Base-by-base conservation (phyloP, 2,329 filamentous ascomycete species). In the Calonectria multiphialidica region DNA sequence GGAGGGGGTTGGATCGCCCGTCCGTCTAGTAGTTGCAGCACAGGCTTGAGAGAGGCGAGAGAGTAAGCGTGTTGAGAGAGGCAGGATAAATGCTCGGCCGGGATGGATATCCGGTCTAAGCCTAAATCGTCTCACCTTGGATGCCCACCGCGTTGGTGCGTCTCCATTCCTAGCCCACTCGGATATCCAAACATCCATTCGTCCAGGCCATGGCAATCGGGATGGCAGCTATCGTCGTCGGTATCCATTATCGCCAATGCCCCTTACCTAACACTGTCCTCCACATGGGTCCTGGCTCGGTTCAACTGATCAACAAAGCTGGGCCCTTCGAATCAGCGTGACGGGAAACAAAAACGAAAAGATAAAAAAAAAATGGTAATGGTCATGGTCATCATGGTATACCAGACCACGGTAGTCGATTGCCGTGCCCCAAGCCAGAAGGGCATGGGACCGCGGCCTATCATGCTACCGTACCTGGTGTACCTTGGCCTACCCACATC, bases 121-220 rank as follows among this genome's bases (percentile, higher is more conserved):
- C 75, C 77, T 70, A 73, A 78, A 73, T 76, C 42, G 77, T 75
- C 77, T 79, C 76, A 79, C 77, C 77, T 77, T 79, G 72, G 63
- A 62, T 15, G 50, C 45, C 67, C 71, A 68, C 72, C 66, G 71
- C 49, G 65, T 44, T 67, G 53, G 53, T 37, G 53, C 12, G 33
- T 59, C 33, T 40, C 33, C 53, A 59, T 59, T 9, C 35, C 21
- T 4, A 40, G 53, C 35, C 53, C 53, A 59, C 59, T 50, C 42
- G 18, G 71, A 30, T 47, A 59, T 74, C 74, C 62, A n/a, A 33
- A 40, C 47, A 63, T 73, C 61, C 59, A 55, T 67, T 45, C 59
- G 64, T 42, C 44, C 67, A 65, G 63, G 44, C 33, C 33, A 53
- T 63, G 45, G 35, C 33, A 35, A 37, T 33, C 18, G 67, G 53